Percentiles rank a stretch among this genome's conserved stretches.
Conservation (phyloP, 2,329 filamentous ascomycete genomes). For the Chaetomium globosum region DNA sequence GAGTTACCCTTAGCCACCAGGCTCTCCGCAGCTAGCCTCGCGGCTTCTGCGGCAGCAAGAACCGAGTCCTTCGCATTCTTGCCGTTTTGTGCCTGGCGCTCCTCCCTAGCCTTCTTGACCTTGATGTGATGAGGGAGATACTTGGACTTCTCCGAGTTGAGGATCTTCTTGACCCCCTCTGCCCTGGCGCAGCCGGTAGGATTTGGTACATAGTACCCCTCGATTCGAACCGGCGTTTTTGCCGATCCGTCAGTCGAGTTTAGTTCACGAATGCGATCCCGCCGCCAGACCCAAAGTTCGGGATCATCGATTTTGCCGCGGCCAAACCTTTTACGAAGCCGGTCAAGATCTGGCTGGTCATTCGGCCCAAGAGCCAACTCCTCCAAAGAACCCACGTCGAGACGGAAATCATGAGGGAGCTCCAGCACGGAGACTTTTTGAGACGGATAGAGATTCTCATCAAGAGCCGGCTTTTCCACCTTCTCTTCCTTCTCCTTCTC, state of each 20-base stretch:
- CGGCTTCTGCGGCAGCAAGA: slow-evolving; percentile 67
- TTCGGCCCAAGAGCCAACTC: slow-evolving; percentile 48
- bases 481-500: slow-evolving; percentile 42
- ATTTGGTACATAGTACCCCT: slow-evolving; percentile 81
- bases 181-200: slow-evolving; percentile 83
- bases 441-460: slow-evolving; percentile 55
- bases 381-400: slow-evolving; percentile 52
- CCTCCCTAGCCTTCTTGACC: slow-evolving; percentile 86
- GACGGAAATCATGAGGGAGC: slow-evolving; percentile 49
- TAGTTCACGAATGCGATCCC: slow-evolving; percentile 58
- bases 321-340: slow-evolving; percentile 53
- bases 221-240: slow-evolving; percentile 48
- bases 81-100: slow-evolving; percentile 73
- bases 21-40: slow-evolving; percentile 76
- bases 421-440: slow-evolving; percentile 51
- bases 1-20: slow-evolving; percentile 85
- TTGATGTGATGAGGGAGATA: slow-evolving; percentile 98
- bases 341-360: slow-evolving; percentile 55
- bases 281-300: slow-evolving; percentile 60
- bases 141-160: slow-evolving; percentile 96
- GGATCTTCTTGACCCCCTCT: slow-evolving; percentile 91
- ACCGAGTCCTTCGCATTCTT: slow-evolving; percentile 68
- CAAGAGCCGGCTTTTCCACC: slow-evolving; percentile 41
- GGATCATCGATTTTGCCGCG: slow-evolving; percentile 52
- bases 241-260: slow-evolving; percentile 47